Conservation (phyloP, 2,329 filamentous ascomycete genomes). For the Neurospora sp. region DNA sequence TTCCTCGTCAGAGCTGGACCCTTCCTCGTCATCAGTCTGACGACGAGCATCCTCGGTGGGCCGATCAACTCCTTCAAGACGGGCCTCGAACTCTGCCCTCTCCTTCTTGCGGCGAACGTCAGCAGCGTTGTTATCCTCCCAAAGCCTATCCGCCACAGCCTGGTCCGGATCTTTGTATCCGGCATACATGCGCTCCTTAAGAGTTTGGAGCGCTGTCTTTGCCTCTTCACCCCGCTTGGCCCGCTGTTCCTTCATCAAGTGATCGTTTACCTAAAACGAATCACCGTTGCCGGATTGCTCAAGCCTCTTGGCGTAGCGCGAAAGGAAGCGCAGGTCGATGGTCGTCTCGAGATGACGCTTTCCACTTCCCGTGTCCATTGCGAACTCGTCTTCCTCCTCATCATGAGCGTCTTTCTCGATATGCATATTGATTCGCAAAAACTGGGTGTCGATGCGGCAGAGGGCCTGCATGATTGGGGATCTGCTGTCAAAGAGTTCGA, state of each 20-base stretch:
- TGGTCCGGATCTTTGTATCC: constrained; percentile 13
- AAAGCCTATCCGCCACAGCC: constrained; percentile 13
- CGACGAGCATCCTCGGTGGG: not conserved
- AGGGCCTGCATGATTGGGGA: constrained; percentile 9
- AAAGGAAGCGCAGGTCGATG: constrained; percentile 15
- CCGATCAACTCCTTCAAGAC: constrained; percentile 2
- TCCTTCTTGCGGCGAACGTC: constrained; percentile 8
- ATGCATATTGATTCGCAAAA: constrained; percentile 15
- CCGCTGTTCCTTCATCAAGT: constrained; percentile 10
- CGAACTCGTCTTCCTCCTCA: not conserved
- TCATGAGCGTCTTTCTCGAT: constrained; percentile 5
- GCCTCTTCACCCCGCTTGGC: constrained; percentile 6
- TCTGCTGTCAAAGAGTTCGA: constrained; percentile 5
- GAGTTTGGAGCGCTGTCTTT: constrained; percentile 2
- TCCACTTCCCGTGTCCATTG: not conserved
- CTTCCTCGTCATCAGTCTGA: not conserved
- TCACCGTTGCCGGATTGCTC: not conserved
- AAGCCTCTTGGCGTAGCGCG: constrained; percentile 2
- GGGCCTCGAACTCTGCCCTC: constrained; percentile 4
- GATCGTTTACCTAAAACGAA: constrained; percentile 11
- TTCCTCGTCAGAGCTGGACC: not conserved
- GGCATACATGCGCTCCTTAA: constrained; percentile 17
- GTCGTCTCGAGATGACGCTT: constrained; percentile 15
- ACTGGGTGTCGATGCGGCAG: constrained; percentile 10
- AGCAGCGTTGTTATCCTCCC: constrained; percentile 15